Evolutionary conservation across 2,329 filamentous ascomycete species (phyloP).

Genomic region (Talaromyces piceae): DNA sequence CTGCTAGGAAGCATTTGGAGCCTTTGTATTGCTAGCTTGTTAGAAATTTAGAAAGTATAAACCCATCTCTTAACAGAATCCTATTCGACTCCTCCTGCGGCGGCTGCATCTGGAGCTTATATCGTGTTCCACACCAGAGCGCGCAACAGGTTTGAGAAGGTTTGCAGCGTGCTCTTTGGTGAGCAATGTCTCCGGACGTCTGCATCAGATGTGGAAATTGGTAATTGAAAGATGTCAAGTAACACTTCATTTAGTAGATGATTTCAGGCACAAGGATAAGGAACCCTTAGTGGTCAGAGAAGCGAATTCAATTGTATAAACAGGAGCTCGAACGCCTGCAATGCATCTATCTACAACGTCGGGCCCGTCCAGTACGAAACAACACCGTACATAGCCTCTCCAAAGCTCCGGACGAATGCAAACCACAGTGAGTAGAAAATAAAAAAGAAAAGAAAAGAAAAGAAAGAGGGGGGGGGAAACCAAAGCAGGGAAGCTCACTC

Average conservation of each 20-base stretch:
- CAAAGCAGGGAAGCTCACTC: not conserved
- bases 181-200: conserved; percentile 17
- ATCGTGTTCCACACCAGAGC: conserved; percentile 17
- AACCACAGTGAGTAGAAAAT: conserved; percentile 4
- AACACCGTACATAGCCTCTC: conserved; percentile 9
- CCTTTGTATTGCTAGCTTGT: conserved; percentile 8
- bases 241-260: not conserved
- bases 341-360: conserved; percentile 14
- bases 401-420: conserved; percentile 11
- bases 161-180: conserved; percentile 17
- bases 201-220: too few species aligned
- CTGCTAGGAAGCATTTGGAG: not conserved
- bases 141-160: conserved; percentile 22
- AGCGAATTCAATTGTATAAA: not conserved
- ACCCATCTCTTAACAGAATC: conserved; percentile 10
- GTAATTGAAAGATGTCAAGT: too few species aligned
- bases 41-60: too few species aligned
- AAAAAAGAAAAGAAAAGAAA: conserved; percentile 3
- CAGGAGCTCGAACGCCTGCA: conserved; percentile 12
- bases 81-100: conserved; percentile 8
- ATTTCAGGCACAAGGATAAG: not conserved
- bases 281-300: not conserved
- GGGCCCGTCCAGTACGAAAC: conserved; percentile 10
- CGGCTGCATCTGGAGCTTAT: conserved; percentile 16
- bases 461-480: too few species aligned